Percentiles rank a stretch among this genome's conserved stretches.
phyloP scores from a whole-genome alignment of 768 basidiomycete species.

The Zangia roseola region DNA sequence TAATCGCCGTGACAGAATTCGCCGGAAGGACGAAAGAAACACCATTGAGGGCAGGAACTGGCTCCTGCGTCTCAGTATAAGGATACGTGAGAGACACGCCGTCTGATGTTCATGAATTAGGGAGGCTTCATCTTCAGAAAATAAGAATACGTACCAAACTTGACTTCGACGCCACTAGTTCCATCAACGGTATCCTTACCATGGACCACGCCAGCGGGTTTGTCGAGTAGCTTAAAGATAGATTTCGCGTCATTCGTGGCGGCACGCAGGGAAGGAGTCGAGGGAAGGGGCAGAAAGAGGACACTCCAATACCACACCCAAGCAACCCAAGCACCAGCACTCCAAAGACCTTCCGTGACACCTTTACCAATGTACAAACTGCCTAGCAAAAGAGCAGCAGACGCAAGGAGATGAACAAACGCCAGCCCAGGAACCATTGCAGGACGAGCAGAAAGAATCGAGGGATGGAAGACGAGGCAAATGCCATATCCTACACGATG shows the following conservation, averaged over 20 bases:
- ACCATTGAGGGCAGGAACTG: conserved; percentile 59
- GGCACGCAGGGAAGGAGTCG: conserved; percentile 52
- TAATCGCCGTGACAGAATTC: conserved; percentile 84
- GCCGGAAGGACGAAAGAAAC: conserved; percentile 89
- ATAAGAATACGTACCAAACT: conserved; percentile 62
- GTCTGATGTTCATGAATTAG: conserved; percentile 40
- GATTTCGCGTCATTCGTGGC: conserved; percentile 78
- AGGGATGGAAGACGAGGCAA: conserved; percentile 9
- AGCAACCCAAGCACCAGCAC: conserved; percentile 26
- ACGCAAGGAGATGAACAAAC: conserved; percentile 74
- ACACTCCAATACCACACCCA: conserved; percentile 33
- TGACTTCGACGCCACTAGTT: conserved; percentile 74
- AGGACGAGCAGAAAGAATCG: conserved; percentile 8
- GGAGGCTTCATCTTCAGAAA: too few relatives aligned
- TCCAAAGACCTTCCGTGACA: conserved; percentile 29
- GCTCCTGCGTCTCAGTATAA: conserved; percentile 51
- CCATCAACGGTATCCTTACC: conserved; percentile 72
- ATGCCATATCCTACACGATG: conserved; percentile 15
- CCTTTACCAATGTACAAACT: conserved; percentile 29
- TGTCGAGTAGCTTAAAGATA: conserved; percentile 75
- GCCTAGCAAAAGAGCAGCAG: conserved; percentile 78
- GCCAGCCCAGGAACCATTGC: background rate
- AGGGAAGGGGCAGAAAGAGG: conserved; percentile 35
- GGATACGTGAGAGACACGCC: conserved; percentile 84
- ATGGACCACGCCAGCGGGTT: conserved; percentile 84